These are phyloP conservation scores for Dothideomycetes sp. DNA, from an alignment of 2,329 filamentous ascomycete species.

Conservation along the genomic window DNA sequence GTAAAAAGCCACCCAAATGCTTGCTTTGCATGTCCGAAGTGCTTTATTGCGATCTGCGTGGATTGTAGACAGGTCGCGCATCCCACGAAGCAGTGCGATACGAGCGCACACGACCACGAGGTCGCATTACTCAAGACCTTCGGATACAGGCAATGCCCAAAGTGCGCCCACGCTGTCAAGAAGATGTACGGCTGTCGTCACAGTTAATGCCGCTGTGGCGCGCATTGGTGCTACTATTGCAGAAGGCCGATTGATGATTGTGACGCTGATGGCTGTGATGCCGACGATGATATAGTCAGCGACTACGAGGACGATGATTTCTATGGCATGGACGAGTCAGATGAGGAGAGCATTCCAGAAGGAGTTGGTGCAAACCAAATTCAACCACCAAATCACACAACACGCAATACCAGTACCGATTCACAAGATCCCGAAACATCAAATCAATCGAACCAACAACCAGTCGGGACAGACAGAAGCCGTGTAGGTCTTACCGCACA, in stretches of 20 bases:
- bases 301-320: constrained; percentile 20
- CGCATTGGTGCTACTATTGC: constrained; percentile 41
- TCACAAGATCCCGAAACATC: too few species aligned
- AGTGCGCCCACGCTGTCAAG: constrained; percentile 35
- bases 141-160: constrained; percentile 40
- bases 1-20: neutral
- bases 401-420: too few species aligned
- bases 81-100: constrained; percentile 23
- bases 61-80: constrained; percentile 34
- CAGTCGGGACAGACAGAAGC: too few species aligned
- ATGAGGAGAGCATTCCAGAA: too few species aligned
- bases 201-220: constrained; percentile 38
- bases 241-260: constrained; percentile 22
- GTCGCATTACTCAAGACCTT: constrained; percentile 28
- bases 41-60: constrained; percentile 30
- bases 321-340: constrained; percentile 9
- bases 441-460: too few species aligned
- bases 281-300: constrained; percentile 12
- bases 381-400: too few species aligned
- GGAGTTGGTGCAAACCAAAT: too few species aligned
- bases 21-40: constrained; percentile 33
- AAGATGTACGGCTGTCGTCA: constrained; percentile 39
- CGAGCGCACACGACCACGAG: constrained; percentile 24
- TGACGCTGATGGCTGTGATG: constrained; percentile 16
- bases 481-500: too few species aligned